phyloP scores from a whole-genome alignment of 2,329 filamentous ascomycete genomes.

The Pseudocercospora pini-densiflorae region DNA sequence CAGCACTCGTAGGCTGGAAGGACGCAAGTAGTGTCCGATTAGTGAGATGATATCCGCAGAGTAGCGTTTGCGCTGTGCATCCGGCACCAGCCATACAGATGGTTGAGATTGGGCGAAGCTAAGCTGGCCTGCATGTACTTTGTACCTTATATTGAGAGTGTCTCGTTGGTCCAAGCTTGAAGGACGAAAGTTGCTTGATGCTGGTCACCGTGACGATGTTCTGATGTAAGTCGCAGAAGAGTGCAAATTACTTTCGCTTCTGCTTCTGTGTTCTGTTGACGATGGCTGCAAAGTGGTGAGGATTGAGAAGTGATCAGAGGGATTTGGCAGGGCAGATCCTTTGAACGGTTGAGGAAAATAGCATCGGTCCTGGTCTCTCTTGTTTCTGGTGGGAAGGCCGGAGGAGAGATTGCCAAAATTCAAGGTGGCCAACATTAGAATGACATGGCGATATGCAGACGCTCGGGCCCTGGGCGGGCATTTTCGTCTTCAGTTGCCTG shows the following conservation, averaged over 20 bases:
- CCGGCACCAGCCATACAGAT: background rate
- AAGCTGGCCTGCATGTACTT: background rate
- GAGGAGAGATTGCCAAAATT: constrained; percentile 6
- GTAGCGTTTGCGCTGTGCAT: background rate
- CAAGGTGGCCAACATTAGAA: constrained; percentile 4
- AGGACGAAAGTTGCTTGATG: background rate
- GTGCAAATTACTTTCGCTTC: background rate
- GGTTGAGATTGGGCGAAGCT: background rate
- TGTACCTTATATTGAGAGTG: background rate
- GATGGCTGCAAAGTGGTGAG: background rate
- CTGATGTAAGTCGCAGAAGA: background rate
- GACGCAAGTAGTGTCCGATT: background rate
- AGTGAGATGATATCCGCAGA: background rate
- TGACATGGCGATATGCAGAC: constrained; percentile 8
- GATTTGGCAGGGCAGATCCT: background rate
- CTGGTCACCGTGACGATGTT: background rate
- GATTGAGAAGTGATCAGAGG: background rate
- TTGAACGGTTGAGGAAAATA: constrained; percentile 3
- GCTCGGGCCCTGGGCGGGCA: constrained; percentile 4
- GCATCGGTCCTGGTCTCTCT: constrained; percentile 8
- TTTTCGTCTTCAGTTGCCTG: constrained; percentile 4
- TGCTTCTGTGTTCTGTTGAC: background rate
- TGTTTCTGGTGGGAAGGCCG: constrained; percentile 2
- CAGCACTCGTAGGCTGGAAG: background rate
- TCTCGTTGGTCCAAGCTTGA: background rate